These are phyloP conservation scores for Ceratocystis destructans DNA, from an alignment of 2,329 filamentous ascomycete species.

Conservation along the genomic window DNA sequence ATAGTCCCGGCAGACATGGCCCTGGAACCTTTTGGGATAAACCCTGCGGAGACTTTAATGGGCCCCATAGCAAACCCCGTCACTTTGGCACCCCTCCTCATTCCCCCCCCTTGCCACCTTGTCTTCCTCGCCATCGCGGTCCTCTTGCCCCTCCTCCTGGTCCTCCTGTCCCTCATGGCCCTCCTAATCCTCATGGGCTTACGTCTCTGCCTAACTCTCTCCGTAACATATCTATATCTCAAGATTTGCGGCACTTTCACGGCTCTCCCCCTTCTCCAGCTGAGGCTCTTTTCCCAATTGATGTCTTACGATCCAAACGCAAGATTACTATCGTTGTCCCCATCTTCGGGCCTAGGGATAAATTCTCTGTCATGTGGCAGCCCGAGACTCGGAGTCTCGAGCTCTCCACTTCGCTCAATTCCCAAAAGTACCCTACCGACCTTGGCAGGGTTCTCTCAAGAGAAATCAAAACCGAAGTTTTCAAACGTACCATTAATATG, in stretches of 20 bases:
- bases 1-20: neutral
- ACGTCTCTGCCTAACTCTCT: too few species aligned
- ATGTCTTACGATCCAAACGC: neutral
- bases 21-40: too few species aligned
- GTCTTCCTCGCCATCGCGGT: slow-evolving; percentile 60
- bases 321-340: neutral
- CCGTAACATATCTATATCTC: too few species aligned
- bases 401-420: neutral
- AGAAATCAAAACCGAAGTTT: neutral
- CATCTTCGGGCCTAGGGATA: neutral
- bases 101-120: slow-evolving; percentile 59
- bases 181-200: neutral
- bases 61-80: neutral
- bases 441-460: neutral
- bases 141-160: neutral
- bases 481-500: neutral
- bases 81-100: slow-evolving; percentile 52
- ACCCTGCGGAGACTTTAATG: neutral
- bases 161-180: neutral
- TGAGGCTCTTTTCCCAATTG: neutral
- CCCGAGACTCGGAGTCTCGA: neutral
- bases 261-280: neutral
- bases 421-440: neutral
- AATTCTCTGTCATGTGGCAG: neutral
- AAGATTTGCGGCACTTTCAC: neutral